Conservation (phyloP, 2,329 filamentous ascomycete species). For the Amauroascus verrucosus region DNA sequence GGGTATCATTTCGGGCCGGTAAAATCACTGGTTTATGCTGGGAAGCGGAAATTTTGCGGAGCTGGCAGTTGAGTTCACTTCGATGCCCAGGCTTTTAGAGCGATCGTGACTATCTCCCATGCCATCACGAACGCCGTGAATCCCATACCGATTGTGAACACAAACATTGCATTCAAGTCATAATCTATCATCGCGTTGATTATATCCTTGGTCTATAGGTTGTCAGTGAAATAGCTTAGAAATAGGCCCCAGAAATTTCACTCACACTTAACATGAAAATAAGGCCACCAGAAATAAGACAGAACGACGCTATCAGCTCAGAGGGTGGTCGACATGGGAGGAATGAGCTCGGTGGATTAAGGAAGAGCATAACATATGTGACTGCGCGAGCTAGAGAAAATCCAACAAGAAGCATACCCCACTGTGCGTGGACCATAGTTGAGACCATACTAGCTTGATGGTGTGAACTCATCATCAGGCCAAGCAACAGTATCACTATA, state of each 20-base stretch:
- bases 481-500: conserved; percentile 74
- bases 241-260: conserved; percentile 18
- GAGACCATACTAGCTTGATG: conserved; percentile 74
- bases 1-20: neutral
- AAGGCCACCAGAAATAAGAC: conserved; percentile 73
- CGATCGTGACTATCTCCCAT: conserved; percentile 66
- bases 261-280: conserved; percentile 86
- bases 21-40: conserved; percentile 10
- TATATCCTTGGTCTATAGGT: conserved; percentile 57
- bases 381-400: conserved; percentile 67
- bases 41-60: conserved; percentile 25
- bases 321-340: conserved; percentile 78
- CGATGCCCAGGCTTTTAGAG: conserved; percentile 78
- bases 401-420: conserved; percentile 74
- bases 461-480: conserved; percentile 92
- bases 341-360: conserved; percentile 69
- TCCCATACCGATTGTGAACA: conserved; percentile 81
- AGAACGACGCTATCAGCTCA: conserved; percentile 79
- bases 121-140: conserved; percentile 75
- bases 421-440: conserved; percentile 87
- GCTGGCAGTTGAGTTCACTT: conserved; percentile 32
- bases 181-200: conserved; percentile 67
- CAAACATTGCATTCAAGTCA: conserved; percentile 78
- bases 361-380: conserved; percentile 70
- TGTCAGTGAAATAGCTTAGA: conserved; percentile 11